A percentile compares a stretch with the other conserved stretches of the same genome.
Conservation (phyloP, 2,329 filamentous ascomycete species). For the Aspergillus sp. region DNA sequence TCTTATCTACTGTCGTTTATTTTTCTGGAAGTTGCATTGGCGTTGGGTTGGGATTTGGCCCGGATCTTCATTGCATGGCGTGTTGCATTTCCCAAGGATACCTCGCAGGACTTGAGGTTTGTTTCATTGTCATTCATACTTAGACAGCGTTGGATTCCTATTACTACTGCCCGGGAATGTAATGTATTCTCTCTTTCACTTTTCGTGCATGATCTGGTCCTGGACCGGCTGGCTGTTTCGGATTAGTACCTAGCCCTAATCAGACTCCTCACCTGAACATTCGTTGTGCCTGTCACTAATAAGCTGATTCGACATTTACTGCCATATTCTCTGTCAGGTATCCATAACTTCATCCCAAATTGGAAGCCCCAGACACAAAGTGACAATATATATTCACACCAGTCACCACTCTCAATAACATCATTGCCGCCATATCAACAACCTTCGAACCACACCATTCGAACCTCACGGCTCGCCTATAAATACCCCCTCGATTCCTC, state of each 20-base stretch:
- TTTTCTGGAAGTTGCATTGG: conserved; percentile 2
- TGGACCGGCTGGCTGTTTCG: neutral
- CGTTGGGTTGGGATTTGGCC: conserved; percentile 8
- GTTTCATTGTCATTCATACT: conserved; percentile 4
- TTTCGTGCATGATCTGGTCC: neutral
- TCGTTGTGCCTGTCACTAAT: neutral
- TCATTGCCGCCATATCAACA: neutral
- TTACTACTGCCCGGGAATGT: neutral
- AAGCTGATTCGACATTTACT: neutral
- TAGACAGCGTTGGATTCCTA: conserved; percentile 18
- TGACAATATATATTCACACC: neutral
- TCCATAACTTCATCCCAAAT: neutral
- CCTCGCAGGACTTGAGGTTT: conserved; percentile 5
- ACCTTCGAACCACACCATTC: neutral
- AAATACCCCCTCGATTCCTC: neutral
- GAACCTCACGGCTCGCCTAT: neutral
- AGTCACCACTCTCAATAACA: neutral
- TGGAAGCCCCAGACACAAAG: neutral
- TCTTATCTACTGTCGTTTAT: neutral
- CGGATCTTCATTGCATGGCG: conserved; percentile 16
- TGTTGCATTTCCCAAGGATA: conserved; percentile 11
- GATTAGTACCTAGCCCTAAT: neutral
- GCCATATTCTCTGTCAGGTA: neutral
- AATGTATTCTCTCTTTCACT: neutral
- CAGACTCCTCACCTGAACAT: neutral